Conservation (phyloP, 352 stramenopile genomes). For the Aphanomyces stellatus region DNA sequence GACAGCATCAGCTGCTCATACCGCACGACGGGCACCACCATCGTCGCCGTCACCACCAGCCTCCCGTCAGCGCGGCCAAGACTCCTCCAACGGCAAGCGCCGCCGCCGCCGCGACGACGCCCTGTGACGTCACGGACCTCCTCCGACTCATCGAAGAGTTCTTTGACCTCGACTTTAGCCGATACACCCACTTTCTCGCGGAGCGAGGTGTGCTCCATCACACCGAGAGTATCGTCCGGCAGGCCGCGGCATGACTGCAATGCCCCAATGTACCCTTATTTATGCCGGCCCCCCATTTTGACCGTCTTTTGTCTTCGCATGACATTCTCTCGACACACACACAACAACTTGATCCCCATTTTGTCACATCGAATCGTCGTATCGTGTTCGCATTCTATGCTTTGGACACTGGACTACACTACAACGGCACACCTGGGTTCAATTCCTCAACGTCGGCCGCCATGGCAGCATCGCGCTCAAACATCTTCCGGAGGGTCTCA, state of each 20-base stretch:
- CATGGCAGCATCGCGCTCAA: conserved; percentile 3
- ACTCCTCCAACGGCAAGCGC: no score
- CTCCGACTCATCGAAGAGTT: conserved; percentile 64
- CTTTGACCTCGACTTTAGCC: conserved; percentile 51
- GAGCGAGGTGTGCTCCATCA: conserved; percentile 40
- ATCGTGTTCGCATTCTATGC: not conserved
- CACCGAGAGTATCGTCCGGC: no score
- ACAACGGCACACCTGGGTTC: not conserved
- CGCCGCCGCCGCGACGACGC: not conserved
- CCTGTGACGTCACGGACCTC: conserved; percentile 45
- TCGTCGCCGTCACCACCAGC: no score
- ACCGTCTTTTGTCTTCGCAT: not conserved
- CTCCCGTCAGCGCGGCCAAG: no score
- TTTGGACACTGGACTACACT: no score
- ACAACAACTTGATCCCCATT: no score
- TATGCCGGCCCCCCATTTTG: not conserved
- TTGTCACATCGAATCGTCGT: not conserved
- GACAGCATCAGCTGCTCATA: conserved; percentile 50
- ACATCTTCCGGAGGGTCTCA: not conserved
- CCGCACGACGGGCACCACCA: conserved; percentile 6
- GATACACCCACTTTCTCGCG: conserved; percentile 52
- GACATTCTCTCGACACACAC: not conserved
- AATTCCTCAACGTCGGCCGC: not conserved
- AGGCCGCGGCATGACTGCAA: not conserved
- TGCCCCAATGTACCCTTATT: not conserved